Percentiles rank a stretch among this genome's conserved stretches.
Evolutionary conservation across 2,329 filamentous ascomycete genomes (phyloP).

Genomic region (Calonectria naviculata): DNA sequence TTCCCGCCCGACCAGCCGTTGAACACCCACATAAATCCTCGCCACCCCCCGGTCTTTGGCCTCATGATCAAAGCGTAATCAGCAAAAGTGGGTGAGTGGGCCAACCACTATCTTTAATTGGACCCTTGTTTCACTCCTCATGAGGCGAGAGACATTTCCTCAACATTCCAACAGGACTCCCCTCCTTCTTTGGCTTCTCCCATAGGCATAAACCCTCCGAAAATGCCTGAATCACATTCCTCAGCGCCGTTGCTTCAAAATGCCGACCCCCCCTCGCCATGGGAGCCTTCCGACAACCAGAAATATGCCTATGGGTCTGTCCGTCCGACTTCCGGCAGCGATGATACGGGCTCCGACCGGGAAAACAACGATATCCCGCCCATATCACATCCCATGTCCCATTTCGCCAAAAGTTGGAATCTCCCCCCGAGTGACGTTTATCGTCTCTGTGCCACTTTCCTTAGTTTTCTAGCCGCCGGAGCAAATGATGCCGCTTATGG

Average conservation of each 20-base stretch:
- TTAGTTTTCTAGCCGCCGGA: constrained; percentile 67
- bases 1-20: neutral
- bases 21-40: neutral
- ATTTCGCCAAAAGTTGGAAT: constrained; percentile 30
- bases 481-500: constrained; percentile 69
- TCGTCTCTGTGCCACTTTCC: constrained; percentile 65
- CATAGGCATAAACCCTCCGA: neutral
- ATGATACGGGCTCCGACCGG: neutral
- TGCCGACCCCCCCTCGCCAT: neutral
- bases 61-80: constrained; percentile 4
- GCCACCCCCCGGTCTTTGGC: neutral
- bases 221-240: neutral
- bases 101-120: neutral
- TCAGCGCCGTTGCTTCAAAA: neutral
- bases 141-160: neutral
- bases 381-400: neutral
- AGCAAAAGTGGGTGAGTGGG: constrained; percentile 1
- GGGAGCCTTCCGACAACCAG: neutral
- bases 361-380: neutral
- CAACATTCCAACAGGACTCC: neutral
- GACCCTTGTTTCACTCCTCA: neutral
- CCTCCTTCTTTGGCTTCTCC: neutral
- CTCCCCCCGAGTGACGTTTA: constrained; percentile 51
- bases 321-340: neutral
- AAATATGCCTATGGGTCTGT: neutral